phyloP scores from a whole-genome alignment of 352 stramenopile genomes.

The Thalassiosira livingstoniorum region DNA sequence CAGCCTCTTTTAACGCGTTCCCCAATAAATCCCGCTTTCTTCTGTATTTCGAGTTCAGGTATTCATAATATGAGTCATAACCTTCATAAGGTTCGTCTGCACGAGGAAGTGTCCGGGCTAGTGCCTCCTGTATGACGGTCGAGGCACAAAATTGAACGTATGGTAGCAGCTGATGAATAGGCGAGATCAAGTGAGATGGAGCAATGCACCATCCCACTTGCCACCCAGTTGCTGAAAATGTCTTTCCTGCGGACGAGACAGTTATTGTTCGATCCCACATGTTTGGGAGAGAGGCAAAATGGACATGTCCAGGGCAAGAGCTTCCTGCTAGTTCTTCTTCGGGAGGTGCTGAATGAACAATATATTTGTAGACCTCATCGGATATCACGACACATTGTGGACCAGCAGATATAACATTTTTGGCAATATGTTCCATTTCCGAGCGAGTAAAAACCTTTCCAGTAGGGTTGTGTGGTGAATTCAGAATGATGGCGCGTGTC shows the following conservation, averaged over 20 bases:
- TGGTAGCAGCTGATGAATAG: conserved; percentile 75
- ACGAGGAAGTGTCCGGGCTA: conserved; percentile 89
- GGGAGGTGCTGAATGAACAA: conserved; percentile 85
- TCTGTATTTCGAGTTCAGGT: conserved; percentile 84
- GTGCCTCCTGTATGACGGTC: conserved; percentile 93
- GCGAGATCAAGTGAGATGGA: conserved; percentile 78
- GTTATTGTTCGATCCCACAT: conserved; percentile 90
- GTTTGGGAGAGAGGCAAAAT: conserved; percentile 86
- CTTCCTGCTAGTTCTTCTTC: conserved; percentile 39
- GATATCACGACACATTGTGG: conserved; percentile 91
- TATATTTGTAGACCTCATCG: conserved; percentile 99
- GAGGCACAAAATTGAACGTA: conserved; percentile 92
- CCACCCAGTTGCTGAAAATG: conserved; percentile 90
- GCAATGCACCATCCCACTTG: conserved; percentile 90
- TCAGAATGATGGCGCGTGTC: conserved; percentile 95
- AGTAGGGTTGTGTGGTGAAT: conserved; percentile 99
- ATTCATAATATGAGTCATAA: conserved; percentile 84
- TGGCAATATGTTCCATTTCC: conserved; percentile 94
- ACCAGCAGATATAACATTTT: conserved; percentile 68
- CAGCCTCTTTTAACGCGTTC: conserved; percentile 62
- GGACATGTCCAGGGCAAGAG: conserved; percentile 78
- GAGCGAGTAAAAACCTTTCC: conserved; percentile 95
- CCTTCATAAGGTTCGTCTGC: conserved; percentile 85
- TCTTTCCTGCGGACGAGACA: conserved; percentile 89
- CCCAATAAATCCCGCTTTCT: conserved; percentile 78